Percentiles rank a stretch among this genome's conserved stretches.
Evolutionary conservation across 225 moss, liverwort and hornwort genomes (phyloP).

Genomic region (Bryoerythrophyllum caledonicum): DNA sequence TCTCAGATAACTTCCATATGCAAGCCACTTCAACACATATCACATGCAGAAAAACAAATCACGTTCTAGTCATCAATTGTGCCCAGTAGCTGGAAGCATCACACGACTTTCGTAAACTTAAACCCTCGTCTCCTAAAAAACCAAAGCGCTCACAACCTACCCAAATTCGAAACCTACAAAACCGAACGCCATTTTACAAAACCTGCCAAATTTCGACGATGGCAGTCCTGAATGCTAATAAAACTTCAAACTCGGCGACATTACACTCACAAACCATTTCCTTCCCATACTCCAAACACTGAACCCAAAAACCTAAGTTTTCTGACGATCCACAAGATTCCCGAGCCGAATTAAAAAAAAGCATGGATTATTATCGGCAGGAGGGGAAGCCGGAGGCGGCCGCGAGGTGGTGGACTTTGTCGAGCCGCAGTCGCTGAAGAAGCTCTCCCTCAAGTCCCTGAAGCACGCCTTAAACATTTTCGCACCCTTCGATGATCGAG

Average conservation of each 20-base stretch:
- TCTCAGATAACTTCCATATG: conserved; percentile 1
- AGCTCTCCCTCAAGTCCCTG: conserved; percentile 81
- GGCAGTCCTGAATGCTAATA: background rate
- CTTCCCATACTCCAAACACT: background rate
- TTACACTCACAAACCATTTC: background rate
- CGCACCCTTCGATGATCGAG: conserved; percentile 57
- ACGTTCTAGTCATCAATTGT: background rate
- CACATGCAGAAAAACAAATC: background rate
- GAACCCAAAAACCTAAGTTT: background rate
- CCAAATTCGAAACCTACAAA: background rate
- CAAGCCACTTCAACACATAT: background rate
- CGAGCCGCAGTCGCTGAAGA: conserved; percentile 93
- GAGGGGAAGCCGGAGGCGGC: conserved; percentile 51
- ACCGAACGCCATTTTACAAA: background rate
- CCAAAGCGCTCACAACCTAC: background rate
- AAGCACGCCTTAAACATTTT: conserved; percentile 89
- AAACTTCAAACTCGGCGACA: background rate
- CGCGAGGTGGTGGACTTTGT: conserved; percentile 67
- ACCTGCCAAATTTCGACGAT: background rate
- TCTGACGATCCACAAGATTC: conserved; percentile 1
- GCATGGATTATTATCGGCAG: conserved; percentile 43
- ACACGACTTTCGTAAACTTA: background rate
- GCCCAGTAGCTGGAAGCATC: background rate
- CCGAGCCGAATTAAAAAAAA: too few species aligned
- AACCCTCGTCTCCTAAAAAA: background rate